Conservation (phyloP, 2,329 filamentous ascomycete species). For the Westerdykella sp. region DNA sequence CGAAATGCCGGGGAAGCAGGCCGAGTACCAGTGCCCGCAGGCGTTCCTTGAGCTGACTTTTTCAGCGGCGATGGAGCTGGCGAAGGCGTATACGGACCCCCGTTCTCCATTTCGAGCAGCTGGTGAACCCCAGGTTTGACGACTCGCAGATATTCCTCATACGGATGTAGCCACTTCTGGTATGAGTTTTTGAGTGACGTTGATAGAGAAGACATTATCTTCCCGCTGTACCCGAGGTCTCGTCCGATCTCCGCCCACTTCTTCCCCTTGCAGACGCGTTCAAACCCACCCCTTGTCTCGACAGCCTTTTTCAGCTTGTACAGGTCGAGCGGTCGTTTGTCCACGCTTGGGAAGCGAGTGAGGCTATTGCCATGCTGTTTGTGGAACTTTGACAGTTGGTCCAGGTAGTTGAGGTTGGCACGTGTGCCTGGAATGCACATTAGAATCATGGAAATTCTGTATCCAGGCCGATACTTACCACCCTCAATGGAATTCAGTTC, state of each 20-base stretch:
- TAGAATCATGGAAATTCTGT: constrained; percentile 1
- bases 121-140: constrained; percentile 97
- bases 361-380: constrained; percentile 93
- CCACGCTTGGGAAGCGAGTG: constrained; percentile 90
- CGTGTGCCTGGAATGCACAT: constrained; percentile 63
- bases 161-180: constrained; percentile 92
- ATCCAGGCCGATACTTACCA: constrained; percentile 54
- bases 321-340: constrained; percentile 92
- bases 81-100: constrained; percentile 77
- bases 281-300: constrained; percentile 88
- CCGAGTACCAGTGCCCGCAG: constrained; percentile 41
- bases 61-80: constrained; percentile 70
- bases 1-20: constrained; percentile 62
- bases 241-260: constrained; percentile 99
- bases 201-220: constrained; percentile 98
- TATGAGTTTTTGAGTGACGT: constrained; percentile 98
- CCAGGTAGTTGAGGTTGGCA: constrained; percentile 91
- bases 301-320: constrained; percentile 97
- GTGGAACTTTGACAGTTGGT: constrained; percentile 92
- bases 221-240: constrained; percentile 94
- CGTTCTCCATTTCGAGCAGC: constrained; percentile 86
- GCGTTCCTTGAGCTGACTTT: constrained; percentile 44
- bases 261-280: constrained; percentile 93
- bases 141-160: constrained; percentile 85
- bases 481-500: constrained; percentile 98